Percentiles rank a stretch among this genome's conserved stretches.
phyloP scores from a whole-genome alignment of 1,284 basidiomycete species.

The Ustilago vetiveriae region DNA sequence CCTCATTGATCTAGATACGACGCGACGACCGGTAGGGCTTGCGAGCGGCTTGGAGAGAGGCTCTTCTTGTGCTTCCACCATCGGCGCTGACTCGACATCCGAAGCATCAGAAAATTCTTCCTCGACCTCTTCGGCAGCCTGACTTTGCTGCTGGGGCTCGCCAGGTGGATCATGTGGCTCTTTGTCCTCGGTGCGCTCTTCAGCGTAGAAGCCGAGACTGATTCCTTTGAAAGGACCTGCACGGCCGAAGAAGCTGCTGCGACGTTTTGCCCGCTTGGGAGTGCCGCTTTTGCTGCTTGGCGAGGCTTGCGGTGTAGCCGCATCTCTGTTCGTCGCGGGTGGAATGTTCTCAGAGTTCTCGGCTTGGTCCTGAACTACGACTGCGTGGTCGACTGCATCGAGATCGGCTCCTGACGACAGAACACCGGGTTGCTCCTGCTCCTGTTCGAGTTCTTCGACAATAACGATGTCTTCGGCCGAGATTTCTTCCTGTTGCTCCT shows the following conservation, averaged over 20 bases:
- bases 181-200: constrained; percentile 32
- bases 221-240: constrained; percentile 43
- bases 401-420: neutral
- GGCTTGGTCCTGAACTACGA: neutral
- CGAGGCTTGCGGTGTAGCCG: constrained; percentile 4
- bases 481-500: neutral
- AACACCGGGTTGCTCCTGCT: constrained; percentile 2
- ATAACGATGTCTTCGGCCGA: constrained; percentile 35
- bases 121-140: constrained; percentile 1
- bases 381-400: neutral
- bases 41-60: neutral
- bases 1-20: constrained; percentile 12
- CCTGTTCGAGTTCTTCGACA: constrained; percentile 38
- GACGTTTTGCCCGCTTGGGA: constrained; percentile 46
- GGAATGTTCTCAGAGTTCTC: constrained; percentile 20
- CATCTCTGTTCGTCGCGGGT: constrained; percentile 6
- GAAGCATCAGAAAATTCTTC: constrained; percentile 25
- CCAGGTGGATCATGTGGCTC: neutral
- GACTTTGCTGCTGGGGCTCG: constrained; percentile 1
- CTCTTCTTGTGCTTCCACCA: constrained; percentile 25
- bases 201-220: constrained; percentile 49
- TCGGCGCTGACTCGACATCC: constrained; percentile 15
- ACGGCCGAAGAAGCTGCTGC: constrained; percentile 53
- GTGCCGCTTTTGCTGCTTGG: constrained; percentile 33
- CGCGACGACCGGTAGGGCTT: constrained; percentile 7